These are phyloP conservation scores for Reutealis trisperma DNA, from an alignment of 345 rosid species.

Conservation along the genomic window DNA sequence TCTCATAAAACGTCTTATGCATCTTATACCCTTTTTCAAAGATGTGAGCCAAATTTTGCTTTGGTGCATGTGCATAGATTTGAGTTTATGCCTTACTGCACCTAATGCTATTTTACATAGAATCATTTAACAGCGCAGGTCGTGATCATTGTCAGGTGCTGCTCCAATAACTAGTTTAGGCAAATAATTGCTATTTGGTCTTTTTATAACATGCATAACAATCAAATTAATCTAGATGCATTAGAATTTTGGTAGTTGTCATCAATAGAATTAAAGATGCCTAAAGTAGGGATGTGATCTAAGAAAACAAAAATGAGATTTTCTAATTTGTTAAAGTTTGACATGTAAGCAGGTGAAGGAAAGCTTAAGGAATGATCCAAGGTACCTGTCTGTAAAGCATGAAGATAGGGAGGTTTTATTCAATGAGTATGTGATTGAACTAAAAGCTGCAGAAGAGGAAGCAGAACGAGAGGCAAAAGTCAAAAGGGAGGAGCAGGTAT, in stretches of 20 bases:
- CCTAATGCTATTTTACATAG: not conserved
- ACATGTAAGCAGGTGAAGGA: slow-evolving; percentile 70
- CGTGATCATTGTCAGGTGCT: not conserved
- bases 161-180: not conserved
- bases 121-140: not conserved
- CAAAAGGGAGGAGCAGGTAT: slow-evolving; percentile 84
- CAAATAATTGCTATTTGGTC: not conserved
- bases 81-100: not conserved
- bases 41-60: not conserved
- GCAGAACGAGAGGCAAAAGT: slow-evolving; percentile 65
- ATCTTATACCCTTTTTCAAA: not conserved
- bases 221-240: not conserved
- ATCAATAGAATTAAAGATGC: not conserved
- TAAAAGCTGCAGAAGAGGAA: slow-evolving; percentile 68
- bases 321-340: not conserved
- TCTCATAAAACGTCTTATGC: no score
- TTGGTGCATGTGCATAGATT: not conserved
- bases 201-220: not conserved
- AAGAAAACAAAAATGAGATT: not conserved
- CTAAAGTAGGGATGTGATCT: not conserved
- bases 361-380: slow-evolving; percentile 73
- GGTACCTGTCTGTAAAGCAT: slow-evolving; percentile 73
- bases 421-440: slow-evolving; percentile 72
- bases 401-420: slow-evolving; percentile 83
- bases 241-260: not conserved